Conservation (phyloP, 2,329 filamentous ascomycete genomes). For the Escovopsis sp. region DNA sequence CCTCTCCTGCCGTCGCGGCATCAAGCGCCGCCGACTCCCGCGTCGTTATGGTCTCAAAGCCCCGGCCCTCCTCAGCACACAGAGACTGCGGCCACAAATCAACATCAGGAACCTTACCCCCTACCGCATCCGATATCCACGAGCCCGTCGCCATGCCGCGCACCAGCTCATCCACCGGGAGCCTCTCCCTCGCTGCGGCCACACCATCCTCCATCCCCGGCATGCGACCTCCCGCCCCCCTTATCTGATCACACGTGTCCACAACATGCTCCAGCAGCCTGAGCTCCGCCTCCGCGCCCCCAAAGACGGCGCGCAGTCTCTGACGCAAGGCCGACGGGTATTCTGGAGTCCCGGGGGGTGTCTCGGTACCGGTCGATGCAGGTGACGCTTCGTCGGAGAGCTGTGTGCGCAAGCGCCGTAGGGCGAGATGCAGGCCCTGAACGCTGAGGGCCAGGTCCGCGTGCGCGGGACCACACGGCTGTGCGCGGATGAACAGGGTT, state of each 20-base stretch:
- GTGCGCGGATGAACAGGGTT: constrained; percentile 38
- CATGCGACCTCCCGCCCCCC: constrained; percentile 12
- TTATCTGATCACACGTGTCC: constrained; percentile 24
- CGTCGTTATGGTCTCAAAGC: too few species aligned
- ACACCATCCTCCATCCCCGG: constrained; percentile 24
- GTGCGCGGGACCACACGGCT: constrained; percentile 24
- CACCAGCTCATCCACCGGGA: constrained; percentile 27
- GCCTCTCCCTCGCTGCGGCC: constrained; percentile 33
- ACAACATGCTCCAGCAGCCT: constrained; percentile 39
- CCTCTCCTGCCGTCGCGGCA: too few species aligned
- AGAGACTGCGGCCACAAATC: too few species aligned
- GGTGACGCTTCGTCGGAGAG: constrained; percentile 39
- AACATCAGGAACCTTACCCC: too few species aligned
- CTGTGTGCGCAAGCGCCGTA: constrained; percentile 44
- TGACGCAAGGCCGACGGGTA: too few species aligned
- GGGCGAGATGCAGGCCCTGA: constrained; percentile 36
- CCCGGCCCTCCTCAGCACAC: too few species aligned
- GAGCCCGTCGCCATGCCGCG: too few species aligned
- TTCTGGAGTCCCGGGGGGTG: constrained; percentile 14
- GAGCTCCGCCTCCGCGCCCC: constrained; percentile 40
- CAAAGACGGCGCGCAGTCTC: constrained; percentile 34
- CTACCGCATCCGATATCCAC: too few species aligned
- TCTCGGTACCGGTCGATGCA: constrained; percentile 34
- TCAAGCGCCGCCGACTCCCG: too few species aligned
- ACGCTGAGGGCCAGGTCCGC: constrained; percentile 34